phyloP scores from a whole-genome alignment of 768 basidiomycete species.

The Pholiota microspora region DNA sequence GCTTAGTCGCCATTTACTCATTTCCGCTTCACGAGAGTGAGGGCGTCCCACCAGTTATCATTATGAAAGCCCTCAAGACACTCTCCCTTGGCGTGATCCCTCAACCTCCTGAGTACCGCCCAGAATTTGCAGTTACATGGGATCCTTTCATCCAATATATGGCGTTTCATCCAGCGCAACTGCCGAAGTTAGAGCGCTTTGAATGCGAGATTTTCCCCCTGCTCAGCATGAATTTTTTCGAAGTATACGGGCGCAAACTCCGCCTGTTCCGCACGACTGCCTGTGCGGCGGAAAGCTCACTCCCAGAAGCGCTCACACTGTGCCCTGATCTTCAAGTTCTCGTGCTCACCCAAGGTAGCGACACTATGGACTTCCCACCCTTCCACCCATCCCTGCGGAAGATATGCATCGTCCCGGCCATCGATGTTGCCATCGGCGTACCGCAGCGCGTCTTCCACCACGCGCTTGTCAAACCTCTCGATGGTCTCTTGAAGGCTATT shows the following conservation, averaged over 20 bases:
- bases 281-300: conserved; percentile 23
- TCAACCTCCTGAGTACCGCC: conserved; percentile 16
- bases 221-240: conserved; percentile 32
- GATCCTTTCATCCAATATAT: conserved; percentile 39
- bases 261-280: conserved; percentile 36
- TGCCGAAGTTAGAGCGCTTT: conserved; percentile 39
- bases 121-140: conserved; percentile 28
- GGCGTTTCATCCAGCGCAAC: conserved; percentile 27
- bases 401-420: conserved; percentile 43
- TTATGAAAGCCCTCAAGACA: conserved; percentile 37
- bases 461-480: conserved; percentile 40
- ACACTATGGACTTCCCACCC: conserved; percentile 27
- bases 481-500: conserved; percentile 34
- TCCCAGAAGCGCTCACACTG: conserved; percentile 34
- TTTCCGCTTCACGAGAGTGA: conserved; percentile 22
- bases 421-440: conserved; percentile 34
- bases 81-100: conserved; percentile 40
- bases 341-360: conserved; percentile 32
- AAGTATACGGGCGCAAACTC: conserved; percentile 40
- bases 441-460: conserved; percentile 34
- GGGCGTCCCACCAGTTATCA: conserved; percentile 20
- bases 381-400: conserved; percentile 37
- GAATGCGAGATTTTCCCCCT: conserved; percentile 41
- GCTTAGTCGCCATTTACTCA: conserved; percentile 38
- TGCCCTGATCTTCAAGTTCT: conserved; percentile 42